Evolutionary conservation across 257 asterid genomes (phyloP).

Genomic region (Apocynum venetum): DNA sequence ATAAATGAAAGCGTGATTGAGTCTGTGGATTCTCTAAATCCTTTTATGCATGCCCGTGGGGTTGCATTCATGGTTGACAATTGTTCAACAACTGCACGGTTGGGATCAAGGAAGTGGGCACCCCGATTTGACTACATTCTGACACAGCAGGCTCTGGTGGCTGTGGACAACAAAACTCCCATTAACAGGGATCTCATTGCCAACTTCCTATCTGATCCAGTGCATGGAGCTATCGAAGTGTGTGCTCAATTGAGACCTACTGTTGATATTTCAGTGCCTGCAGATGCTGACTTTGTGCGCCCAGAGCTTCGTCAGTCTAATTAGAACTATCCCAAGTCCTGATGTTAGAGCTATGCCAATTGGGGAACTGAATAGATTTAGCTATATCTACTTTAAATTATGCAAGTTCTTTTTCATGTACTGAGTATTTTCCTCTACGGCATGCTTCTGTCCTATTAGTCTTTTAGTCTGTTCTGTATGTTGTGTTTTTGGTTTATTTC

Average conservation of each 20-base stretch:
- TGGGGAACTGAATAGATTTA: neutral
- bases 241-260: constrained; percentile 92
- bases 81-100: constrained; percentile 89
- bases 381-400: neutral
- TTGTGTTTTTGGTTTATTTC: neutral
- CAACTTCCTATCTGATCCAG: constrained; percentile 81
- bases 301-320: constrained; percentile 69
- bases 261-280: constrained; percentile 85
- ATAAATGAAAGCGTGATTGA: constrained; percentile 88
- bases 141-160: constrained; percentile 89
- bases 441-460: neutral
- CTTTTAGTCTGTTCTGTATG: neutral
- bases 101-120: constrained; percentile 97
- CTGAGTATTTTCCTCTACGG: neutral
- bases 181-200: constrained; percentile 75
- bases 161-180: constrained; percentile 59
- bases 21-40: constrained; percentile 89
- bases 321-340: neutral
- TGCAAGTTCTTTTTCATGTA: neutral
- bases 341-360: neutral
- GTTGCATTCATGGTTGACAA: constrained; percentile 97
- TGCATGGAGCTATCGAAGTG: constrained; percentile 77
- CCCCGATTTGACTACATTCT: constrained; percentile 83
- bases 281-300: constrained; percentile 91
- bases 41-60: constrained; percentile 98